Evolutionary conservation across 352 stramenopile species (phyloP), one percentile per base, ranked within the genome.

Genomic region (Pythium plurisporium): DNA sequence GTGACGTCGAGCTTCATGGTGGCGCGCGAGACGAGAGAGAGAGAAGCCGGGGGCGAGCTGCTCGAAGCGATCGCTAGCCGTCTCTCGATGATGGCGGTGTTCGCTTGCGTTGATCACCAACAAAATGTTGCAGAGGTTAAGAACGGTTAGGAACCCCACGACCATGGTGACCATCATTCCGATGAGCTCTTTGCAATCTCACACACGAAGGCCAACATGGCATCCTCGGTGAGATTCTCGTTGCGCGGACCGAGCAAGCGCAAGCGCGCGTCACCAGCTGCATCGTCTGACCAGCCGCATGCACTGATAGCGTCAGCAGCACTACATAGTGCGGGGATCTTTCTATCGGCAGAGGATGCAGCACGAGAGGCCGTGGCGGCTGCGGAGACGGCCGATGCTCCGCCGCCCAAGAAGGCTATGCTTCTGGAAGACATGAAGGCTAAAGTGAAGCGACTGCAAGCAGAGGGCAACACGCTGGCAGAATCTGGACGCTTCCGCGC

Each of bases 1-100:
- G 87, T 95, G 44, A 96, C 90, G 65, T 97, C 91, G 65, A 97
- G 86, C 79, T 96, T 97, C 88, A 95, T 95, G 67, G 62, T 71
- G 33, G 41, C 22, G 4, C 15, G 15, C 4, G 50, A 17, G 38
- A 6, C 8, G 36, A 41, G 47, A 2, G 5, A 38, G 2, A 4
- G n/a, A 45, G 17, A 5, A 22, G n/a, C n/a, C n/a, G 20, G 7
- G 9, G 34, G 7, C 19, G 2, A 44, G 38, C 38, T n/a, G n/a
- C n/a, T n/a, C n/a, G n/a, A n/a, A n/a, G n/a, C n/a, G n/a, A n/a
- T n/a, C n/a, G n/a, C n/a, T n/a, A n/a, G n/a, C n/a, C n/a, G n/a
- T n/a, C n/a, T n/a, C n/a, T n/a, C n/a, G n/a, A n/a, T n/a, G 30
- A 10, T 53, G 53, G 31, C 42, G 40, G 45, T 31, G 52, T 29